Evolutionary conservation across 2,329 filamentous ascomycete genomes (phyloP), one percentile per base, ranked within the genome.

Genomic region (Aspergillus sp.): DNA sequence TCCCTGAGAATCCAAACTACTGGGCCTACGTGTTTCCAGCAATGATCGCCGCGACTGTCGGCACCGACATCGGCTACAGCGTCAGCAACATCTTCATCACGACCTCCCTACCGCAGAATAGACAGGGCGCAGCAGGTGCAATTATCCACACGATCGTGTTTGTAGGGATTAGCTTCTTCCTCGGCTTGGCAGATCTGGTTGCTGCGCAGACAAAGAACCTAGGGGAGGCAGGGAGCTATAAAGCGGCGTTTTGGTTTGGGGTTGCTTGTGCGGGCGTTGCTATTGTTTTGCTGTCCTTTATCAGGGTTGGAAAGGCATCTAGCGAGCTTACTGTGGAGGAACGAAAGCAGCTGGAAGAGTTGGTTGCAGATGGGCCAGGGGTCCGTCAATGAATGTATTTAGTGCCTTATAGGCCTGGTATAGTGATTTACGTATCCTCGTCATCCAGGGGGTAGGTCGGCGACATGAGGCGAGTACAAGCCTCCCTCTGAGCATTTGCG

Each of bases 31-130:
- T 59, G 2, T 59, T 59, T 27, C 57, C 57, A 14, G 52, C 57
- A 1, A 59, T 59, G 57, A 9, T 59, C 3, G 52, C 40, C 8
- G 51, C 57, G 6, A 59, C 57, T 0, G 19, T 59, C 24, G 57
- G 57, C 0, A 40, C 41, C 11, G 57, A 59, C 17, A 59, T 59
- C 17, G 45, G 52, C 0, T 59, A 59, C 48, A 59, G 57, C 27
- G 57, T 59, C 5, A 56, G 52, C 40, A 59, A 59, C 31, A 50
- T 59, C 11, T 59, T 59, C 47, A 59, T 59, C 5, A 59, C 57
- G 6, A 59, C 47, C 1, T 56, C 52, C 15, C 12, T 59, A 1
- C 52, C 57, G 3, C 48, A 56, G 15, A 47, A 51, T 12, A 39
- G 57, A 21, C 57, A 59, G 19, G 41, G 52, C 35, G 57, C 43